phyloP scores from a whole-genome alignment of 1,284 basidiomycete species.

The Ganoderma leucocontextum region DNA sequence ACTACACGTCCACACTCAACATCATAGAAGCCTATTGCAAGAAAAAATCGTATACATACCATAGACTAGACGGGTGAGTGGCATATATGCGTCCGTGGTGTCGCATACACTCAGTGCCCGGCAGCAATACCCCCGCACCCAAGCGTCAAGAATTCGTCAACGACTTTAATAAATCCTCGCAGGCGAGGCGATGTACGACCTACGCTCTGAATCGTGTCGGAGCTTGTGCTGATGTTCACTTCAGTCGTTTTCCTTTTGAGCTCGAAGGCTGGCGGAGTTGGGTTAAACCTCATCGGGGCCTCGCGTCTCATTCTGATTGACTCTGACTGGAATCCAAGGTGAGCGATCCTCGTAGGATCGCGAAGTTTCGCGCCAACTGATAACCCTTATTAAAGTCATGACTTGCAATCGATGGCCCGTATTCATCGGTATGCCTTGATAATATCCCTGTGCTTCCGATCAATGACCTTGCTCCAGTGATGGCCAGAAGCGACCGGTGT shows the following conservation, averaged over 20 bases:
- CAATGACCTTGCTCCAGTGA: conserved; percentile 61
- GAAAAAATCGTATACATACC: conserved; percentile 78
- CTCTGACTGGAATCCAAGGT: conserved; percentile 97
- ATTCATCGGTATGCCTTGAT: conserved; percentile 80
- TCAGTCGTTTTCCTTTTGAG: conserved; percentile 94
- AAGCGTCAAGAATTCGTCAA: conserved; percentile 89
- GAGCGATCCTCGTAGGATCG: conserved; percentile 14
- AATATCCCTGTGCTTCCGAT: background rate
- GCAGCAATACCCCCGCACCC: conserved; percentile 78
- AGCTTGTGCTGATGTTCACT: background rate
- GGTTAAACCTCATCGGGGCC: conserved; percentile 92
- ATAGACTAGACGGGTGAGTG: conserved; percentile 87
- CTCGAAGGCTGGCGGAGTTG: conserved; percentile 95
- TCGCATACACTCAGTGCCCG: background rate
- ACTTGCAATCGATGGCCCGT: conserved; percentile 97
- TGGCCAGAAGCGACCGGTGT: conserved; percentile 92
- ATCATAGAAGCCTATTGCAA: conserved; percentile 90
- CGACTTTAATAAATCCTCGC: conserved; percentile 79
- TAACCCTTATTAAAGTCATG: conserved; percentile 62
- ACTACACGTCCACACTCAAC: conserved; percentile 92
- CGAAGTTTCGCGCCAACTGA: background rate
- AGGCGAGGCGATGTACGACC: conserved; percentile 69
- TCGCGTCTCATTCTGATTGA: conserved; percentile 88
- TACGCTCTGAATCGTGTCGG: background rate
- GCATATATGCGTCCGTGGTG: background rate